Conservation (phyloP, 106 monocot genomes). For the Xerophyta viscosa region DNA sequence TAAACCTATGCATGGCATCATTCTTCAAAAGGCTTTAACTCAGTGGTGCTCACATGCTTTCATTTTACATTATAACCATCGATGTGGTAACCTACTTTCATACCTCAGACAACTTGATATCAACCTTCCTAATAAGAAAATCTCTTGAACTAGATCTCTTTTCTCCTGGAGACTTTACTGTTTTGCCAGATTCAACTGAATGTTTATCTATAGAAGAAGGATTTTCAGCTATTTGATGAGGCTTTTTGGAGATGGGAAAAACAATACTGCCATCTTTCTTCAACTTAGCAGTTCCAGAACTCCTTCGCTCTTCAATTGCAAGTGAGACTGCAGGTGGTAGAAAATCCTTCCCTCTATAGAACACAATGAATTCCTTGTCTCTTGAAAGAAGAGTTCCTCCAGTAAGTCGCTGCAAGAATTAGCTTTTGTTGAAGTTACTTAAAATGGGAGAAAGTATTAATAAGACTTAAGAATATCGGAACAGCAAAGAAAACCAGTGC, state of each 20-base stretch:
- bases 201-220: conserved; percentile 10
- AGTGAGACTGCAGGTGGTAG: conserved; percentile 69
- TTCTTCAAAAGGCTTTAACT: no score
- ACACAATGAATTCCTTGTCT: conserved; percentile 72
- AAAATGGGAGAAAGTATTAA: no score
- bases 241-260: neutral
- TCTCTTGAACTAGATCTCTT: conserved; percentile 11
- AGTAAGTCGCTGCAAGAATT: conserved; percentile 62
- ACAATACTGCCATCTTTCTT: conserved; percentile 10
- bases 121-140: conserved; percentile 22
- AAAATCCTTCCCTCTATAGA: conserved; percentile 99
- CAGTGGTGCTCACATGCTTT: no score
- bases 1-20: no score
- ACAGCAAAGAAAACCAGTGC: no score
- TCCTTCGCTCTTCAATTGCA: conserved; percentile 86
- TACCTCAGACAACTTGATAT: conserved; percentile 50
- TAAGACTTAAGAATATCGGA: no score
- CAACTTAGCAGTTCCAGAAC: conserved; percentile 23
- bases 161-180: conserved; percentile 3
- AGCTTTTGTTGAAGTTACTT: neutral
- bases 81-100: neutral
- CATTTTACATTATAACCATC: no score
- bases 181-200: conserved; percentile 6
- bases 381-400: conserved; percentile 92
- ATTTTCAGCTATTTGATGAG: neutral